Evolutionary conservation across 345 rosid species (phyloP), one percentile per base, ranked within the genome.

Genomic region (Toxicodendron radicans): DNA sequence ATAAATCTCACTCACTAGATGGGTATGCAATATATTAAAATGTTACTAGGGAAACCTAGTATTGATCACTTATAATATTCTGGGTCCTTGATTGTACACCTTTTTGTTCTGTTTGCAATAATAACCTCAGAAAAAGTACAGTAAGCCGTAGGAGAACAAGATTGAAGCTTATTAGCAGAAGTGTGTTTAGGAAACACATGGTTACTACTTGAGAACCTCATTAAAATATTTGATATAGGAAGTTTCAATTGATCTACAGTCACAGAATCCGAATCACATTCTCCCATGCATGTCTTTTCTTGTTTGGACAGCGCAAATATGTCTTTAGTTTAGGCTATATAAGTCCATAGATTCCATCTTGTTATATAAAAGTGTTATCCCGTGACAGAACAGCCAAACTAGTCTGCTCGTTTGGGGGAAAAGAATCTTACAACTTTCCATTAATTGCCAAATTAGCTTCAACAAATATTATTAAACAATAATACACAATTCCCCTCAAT

Each of bases 301-400:
- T n/a, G 48, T 5, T 49, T 38, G 77, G 75, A 70, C 78, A 61
- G 32, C 69, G 54, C 30, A 54, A 27, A 32, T 53, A 57, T 76
- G 63, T 52, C 56, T 70, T 1, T 64, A 62, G 38, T 52, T 61
- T 60, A 57, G 61, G 59, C 70, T 66, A 70, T 66, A 70, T 35
- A 30, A 65, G 58, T 10, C 20, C 23, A 16, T 33, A 66, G 83
- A 80, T 82, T 75, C 76, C 73, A 79, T 33, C 74, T 80, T 48
- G 66, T 27, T 30, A 43, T 24, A 63, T 48, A 70, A 61, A 71
- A 69, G 71, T 17, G 52, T 72, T 57, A 62, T 45, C 91, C 62
- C 79, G 86, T 89, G 90, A 89, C 86, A 85, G 77, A 84, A 79
- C 65, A 86, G 82, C 85, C 90, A 87, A 89, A 80, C 11, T 64